Evolutionary conservation across 805 yeast genomes (phyloP), one percentile per base, ranked within the genome.

Genomic region (Starmerella scarabaei): DNA sequence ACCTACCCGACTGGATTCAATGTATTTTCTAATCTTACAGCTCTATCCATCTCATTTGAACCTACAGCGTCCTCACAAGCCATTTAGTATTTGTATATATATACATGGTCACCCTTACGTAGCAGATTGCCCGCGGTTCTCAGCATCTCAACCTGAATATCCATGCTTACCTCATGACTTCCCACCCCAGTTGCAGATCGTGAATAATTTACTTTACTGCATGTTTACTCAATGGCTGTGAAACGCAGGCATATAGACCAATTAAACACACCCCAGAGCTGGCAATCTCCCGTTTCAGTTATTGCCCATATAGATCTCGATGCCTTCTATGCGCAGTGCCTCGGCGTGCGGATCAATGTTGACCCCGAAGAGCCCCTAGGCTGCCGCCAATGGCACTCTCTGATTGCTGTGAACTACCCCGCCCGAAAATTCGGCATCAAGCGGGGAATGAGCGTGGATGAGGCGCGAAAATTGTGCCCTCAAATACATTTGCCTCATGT

Each of bases 301-400:
- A 71, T 91, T 29, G 85, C 80, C 6, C 93, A 85, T 52, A 70
- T 91, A 19, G 98, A 91, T 60, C 71, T 84, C 52, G 93, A 91
- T 61, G 96, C 97, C 11, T 91, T 86, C 58, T 91, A 81, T 60
- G 94, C 98, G 0, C 98, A 91, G 55, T 91, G 79, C 23, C 96
- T 91, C 53, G 88, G 80, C 49, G 64, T 82, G 5, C 61, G 95
- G 31, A 66, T 83, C 15, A 78, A 78, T 0, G 60, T 79, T 14
- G 59, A 75, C 1, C 64, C 63, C 2, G 72, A 75, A 2, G 86
- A 76, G 45, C 96, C 98, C 0, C 79, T 91, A 2, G 96, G 85
- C 0, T 86, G 96, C 57, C 83, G 84, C 4, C 98, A 91, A 54
- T 91, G 98, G 98, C 67, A 69, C 35, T 69, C 86, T 0, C 62